Evolutionary conservation across 495 filamentous ascomycete genomes (phyloP).

Genomic region (Penicillium ucsense): DNA sequence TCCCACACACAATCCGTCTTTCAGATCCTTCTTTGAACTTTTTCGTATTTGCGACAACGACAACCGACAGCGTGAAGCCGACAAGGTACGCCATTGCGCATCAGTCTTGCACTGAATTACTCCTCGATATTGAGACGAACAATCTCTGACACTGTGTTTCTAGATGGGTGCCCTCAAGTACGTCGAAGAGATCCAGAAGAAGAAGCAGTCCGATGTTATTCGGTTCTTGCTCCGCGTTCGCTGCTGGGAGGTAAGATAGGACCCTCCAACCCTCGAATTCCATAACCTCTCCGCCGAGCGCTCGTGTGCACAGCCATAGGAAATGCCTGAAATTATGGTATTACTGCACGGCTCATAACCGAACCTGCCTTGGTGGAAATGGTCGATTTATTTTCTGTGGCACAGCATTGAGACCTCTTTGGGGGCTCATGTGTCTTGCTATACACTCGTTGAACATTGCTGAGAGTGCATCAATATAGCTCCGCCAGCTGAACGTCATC

Average conservation of each 20-base stretch:
- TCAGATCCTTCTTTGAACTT: constrained; percentile 32
- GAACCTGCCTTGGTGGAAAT: constrained; percentile 32
- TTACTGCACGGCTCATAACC: constrained; percentile 28
- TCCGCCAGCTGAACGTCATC: constrained; percentile 97
- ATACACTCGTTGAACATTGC: constrained; percentile 99
- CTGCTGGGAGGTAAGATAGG: constrained; percentile 98
- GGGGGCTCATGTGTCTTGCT: constrained; percentile 56
- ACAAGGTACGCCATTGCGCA: constrained; percentile 35
- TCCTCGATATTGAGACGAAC: background rate
- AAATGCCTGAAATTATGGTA: constrained; percentile 25
- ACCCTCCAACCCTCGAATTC: constrained; percentile 36
- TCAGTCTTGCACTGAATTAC: background rate
- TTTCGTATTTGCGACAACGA: constrained; percentile 37
- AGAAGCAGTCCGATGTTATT: constrained; percentile 99
- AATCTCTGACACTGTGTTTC: background rate
- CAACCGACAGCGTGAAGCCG: constrained; percentile 40
- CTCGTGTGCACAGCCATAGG: constrained; percentile 37
- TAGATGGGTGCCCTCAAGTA: constrained; percentile 95
- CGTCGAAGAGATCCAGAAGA: constrained; percentile 99
- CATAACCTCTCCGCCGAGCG: constrained; percentile 40
- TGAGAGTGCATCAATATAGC: constrained; percentile 99
- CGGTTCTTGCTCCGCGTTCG: constrained; percentile 98
- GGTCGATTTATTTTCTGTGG: constrained; percentile 23
- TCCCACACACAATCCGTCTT: constrained; percentile 38
- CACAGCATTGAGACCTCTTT: constrained; percentile 25